Evolutionary conservation across 495 filamentous ascomycete species (phyloP).

Genomic region (Penicillium paxilli): DNA sequence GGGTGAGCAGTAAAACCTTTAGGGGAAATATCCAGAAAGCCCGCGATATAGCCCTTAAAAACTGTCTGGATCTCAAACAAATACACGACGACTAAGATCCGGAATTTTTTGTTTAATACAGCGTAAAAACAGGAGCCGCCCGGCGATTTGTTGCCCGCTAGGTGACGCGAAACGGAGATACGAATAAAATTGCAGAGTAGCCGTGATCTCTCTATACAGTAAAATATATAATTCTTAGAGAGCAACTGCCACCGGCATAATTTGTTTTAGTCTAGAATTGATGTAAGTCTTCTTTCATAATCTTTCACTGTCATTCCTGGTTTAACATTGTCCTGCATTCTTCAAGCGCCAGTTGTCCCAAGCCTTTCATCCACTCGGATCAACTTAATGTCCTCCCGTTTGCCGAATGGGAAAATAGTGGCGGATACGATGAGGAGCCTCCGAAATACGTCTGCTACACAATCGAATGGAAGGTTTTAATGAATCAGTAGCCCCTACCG

Average conservation of each 20-base stretch:
- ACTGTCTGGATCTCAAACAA: constrained; percentile 4
- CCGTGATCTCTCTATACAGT: neutral
- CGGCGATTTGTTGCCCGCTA: constrained; percentile 3
- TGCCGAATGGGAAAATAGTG: neutral
- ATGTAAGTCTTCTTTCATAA: no score
- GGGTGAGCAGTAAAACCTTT: constrained; percentile 2
- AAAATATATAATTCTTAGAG: neutral
- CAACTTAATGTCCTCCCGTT: neutral
- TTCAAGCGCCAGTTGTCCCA: no score
- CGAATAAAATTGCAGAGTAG: neutral
- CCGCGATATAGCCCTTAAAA: constrained; percentile 1
- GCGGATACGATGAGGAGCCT: neutral
- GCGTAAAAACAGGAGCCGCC: constrained; percentile 6
- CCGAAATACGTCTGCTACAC: neutral
- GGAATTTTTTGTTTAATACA: constrained; percentile 3
- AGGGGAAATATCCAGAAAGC: constrained; percentile 4
- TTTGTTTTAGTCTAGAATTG: no score
- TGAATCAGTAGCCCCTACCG: neutral
- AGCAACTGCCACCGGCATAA: no score
- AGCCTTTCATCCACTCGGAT: neutral
- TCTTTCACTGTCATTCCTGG: no score
- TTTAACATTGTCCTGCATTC: no score
- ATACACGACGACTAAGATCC: constrained; percentile 5
- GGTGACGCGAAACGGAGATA: constrained; percentile 1
- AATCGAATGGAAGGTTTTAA: neutral